Conservation (phyloP, 2,329 filamentous ascomycete genomes). For the Trichoderma oligosporum region DNA sequence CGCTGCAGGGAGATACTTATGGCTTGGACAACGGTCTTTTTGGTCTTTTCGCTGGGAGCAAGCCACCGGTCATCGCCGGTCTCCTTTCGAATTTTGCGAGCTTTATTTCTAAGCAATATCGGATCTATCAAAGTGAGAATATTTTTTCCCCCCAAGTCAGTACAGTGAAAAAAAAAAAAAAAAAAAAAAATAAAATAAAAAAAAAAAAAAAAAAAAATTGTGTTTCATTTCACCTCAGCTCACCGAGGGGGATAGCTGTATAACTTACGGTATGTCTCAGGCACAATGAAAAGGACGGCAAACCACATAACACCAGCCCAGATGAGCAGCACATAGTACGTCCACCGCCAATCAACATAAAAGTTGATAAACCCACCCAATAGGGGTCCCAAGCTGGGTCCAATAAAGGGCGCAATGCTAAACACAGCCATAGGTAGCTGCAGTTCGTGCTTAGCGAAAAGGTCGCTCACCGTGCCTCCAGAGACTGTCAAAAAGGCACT, state of each 20-base stretch:
- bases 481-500: conserved; percentile 69
- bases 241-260: not conserved
- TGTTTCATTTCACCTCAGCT: no score
- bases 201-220: not conserved
- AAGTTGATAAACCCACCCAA: conserved; percentile 81
- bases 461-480: conserved; percentile 79
- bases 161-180: not conserved
- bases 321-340: conserved; percentile 79
- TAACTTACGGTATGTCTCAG: conserved; percentile 72
- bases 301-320: conserved; percentile 66
- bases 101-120: conserved; percentile 71
- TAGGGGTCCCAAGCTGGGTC: conserved; percentile 57
- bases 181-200: not conserved
- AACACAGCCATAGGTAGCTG: conserved; percentile 82
- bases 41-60: conserved; percentile 70
- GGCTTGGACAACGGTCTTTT: conserved; percentile 62
- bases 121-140: conserved; percentile 43
- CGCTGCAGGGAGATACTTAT: conserved; percentile 57
- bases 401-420: conserved; percentile 60
- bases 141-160: not conserved
- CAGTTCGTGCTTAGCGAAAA: conserved; percentile 66
- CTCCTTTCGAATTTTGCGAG: conserved; percentile 62
- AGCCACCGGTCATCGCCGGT: conserved; percentile 75
- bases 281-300: conserved; percentile 67
- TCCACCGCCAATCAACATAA: conserved; percentile 72